Evolutionary conservation across 148 eudicot species (phyloP), one percentile per base, ranked within the genome.

Genomic region (Cornus florida): DNA sequence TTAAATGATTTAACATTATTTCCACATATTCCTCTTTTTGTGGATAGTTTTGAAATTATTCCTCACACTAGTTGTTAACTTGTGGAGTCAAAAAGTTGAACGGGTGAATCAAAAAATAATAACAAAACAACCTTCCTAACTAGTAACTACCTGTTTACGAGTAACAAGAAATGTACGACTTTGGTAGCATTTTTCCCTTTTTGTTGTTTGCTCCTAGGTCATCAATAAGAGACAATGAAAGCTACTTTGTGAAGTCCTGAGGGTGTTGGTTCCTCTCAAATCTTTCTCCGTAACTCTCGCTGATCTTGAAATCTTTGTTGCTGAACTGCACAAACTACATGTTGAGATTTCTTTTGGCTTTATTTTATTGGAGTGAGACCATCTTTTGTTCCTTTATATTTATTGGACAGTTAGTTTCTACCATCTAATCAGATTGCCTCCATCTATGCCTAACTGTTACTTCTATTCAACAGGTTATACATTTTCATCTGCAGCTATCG

Each of bases 401-500:
- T 62, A 5, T 6, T 62, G 20, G 3, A 62, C 3, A 57, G 5
- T 62, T 48, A 48, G 28, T 67, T 43, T 67, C 46, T 19, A 67
- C 32, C 19, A 3, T 69, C 11, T 20, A 69, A 77, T 53, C 64
- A 77, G 66, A 68, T 28, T 20, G 33, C 10, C 73, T 77, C 67
- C 67, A 67, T 68, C 38, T 13, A 39, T 68, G 10, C 33, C 17
- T 33, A 23, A 48, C 59, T 67, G 31, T 64, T 60, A 35, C 62
- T 78, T 75, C 60, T 74, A 77, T 70, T 81, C 73, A 46, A 74
- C 89, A 92, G 97, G 93, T 86, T 71, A 80, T 82, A 31, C 86
- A 81, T 50, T 90, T 90, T 73, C 86, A 84, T 77, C 87, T 91
- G 57, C 88, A 86, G 84, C 85, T 92, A 77, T 91, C 95, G 50